Evolutionary conservation across 192 early-diverging fungal species (phyloP).

Genomic region (Jimgerdemannia flammicorona): DNA sequence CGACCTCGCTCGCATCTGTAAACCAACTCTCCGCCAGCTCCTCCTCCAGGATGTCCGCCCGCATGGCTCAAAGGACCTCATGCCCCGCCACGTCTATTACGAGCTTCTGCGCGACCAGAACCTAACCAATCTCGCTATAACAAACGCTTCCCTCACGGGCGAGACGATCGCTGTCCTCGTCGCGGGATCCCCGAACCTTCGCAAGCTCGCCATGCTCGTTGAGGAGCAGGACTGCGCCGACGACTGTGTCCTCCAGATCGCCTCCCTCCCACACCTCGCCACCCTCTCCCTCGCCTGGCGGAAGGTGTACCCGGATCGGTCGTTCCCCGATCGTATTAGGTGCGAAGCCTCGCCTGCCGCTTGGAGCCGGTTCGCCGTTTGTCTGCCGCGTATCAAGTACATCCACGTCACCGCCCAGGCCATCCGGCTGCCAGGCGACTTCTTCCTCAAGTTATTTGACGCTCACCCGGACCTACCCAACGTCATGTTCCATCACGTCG

Average conservation of each 20-base stretch:
- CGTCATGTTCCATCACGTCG: conserved; percentile 28
- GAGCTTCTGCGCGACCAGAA: conserved; percentile 9
- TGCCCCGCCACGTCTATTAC: conserved; percentile 15
- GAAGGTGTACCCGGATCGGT: conserved; percentile 7
- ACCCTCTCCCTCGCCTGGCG: conserved; percentile 28
- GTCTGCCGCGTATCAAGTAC: conserved; percentile 7
- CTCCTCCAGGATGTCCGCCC: conserved; percentile 21
- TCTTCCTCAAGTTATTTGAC: conserved; percentile 11
- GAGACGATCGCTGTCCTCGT: conserved; percentile 4
- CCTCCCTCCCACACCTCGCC: conserved; percentile 1
- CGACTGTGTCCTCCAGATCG: conserved; percentile 4
- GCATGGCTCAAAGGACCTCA: conserved; percentile 13
- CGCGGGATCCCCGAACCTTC: conserved; percentile 15
- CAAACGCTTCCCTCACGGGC: conserved; percentile 15
- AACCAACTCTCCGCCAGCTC: conserved; percentile 8
- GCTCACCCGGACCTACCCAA: conserved; percentile 3
- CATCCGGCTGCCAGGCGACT: conserved; percentile 13
- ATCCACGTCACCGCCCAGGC: conserved; percentile 20
- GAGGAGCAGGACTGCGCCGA: conserved; percentile 16
- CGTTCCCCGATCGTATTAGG: conserved; percentile 12
- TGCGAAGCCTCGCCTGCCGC: conserved; percentile 14
- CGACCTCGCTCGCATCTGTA: not conserved
- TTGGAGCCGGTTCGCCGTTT: conserved; percentile 14
- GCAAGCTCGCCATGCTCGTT: conserved; percentile 23
- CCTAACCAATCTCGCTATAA: conserved; percentile 20